Percentiles rank a stretch among this genome's conserved stretches.
Conservation (phyloP, 371 early-diverging fungal genomes). For the Apophysomyces variabilis region DNA sequence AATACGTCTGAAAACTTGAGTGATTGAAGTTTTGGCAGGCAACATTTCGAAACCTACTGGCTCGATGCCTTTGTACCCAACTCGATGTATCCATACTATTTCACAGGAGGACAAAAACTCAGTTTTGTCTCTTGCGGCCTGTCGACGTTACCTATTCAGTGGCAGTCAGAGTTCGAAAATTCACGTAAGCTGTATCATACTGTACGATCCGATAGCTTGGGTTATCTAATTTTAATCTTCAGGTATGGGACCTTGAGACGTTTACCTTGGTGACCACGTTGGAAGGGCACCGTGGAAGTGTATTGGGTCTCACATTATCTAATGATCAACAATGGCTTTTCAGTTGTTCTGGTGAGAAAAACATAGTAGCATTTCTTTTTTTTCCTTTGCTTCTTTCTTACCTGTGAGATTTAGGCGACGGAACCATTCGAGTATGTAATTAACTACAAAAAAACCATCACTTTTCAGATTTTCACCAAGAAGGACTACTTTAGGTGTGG, state of each 20-base stretch:
- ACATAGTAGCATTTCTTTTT: too few species aligned
- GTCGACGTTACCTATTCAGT: slow-evolving; percentile 64
- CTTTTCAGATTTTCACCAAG: too few species aligned
- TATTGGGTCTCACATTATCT: slow-evolving; percentile 66
- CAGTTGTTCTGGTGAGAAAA: slow-evolving; percentile 67
- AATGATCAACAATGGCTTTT: slow-evolving; percentile 61
- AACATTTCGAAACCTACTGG: slow-evolving; percentile 32
- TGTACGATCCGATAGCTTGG: neutral
- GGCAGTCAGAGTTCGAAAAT: slow-evolving; percentile 74
- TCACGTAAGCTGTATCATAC: slow-evolving; percentile 38
- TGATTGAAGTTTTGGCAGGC: slow-evolving; percentile 15
- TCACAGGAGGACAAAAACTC: slow-evolving; percentile 67
- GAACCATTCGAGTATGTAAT: slow-evolving; percentile 61
- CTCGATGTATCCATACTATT: slow-evolving; percentile 62
- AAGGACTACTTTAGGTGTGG: slow-evolving; percentile 58
- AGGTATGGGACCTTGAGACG: slow-evolving; percentile 77
- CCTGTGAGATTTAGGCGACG: slow-evolving; percentile 57
- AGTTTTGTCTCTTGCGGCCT: slow-evolving; percentile 71
- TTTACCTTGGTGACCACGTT: slow-evolving; percentile 63
- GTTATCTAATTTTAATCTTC: neutral
- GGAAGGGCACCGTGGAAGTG: slow-evolving; percentile 72
- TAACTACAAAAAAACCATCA: neutral
- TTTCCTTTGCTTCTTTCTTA: neutral
- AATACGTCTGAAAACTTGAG: neutral
- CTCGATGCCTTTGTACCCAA: slow-evolving; percentile 28